Evolutionary conservation across 441 rosid genomes (phyloP).

Genomic region (Geranium incanum): DNA sequence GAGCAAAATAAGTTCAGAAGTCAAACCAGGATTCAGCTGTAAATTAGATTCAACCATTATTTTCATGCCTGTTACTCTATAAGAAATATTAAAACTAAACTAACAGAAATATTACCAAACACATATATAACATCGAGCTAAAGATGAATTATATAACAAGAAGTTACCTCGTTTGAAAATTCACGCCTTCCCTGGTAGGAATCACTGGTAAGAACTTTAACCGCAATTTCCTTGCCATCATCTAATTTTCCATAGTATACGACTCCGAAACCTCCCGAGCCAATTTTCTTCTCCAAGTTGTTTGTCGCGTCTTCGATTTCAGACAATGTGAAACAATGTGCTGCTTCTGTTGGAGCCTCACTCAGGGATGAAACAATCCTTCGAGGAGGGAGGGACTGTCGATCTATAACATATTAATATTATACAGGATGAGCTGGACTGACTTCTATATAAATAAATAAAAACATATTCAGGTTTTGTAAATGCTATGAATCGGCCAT

Average conservation of each 20-base stretch:
- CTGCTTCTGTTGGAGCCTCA: slow-evolving; percentile 63
- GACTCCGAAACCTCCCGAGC: slow-evolving; percentile 94
- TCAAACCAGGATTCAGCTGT: too few relatives aligned
- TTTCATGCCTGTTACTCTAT: too few relatives aligned
- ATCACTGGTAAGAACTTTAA: slow-evolving; percentile 65
- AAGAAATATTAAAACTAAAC: too few relatives aligned
- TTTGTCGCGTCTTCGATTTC: slow-evolving; percentile 82
- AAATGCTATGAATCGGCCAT: slow-evolving; percentile 5
- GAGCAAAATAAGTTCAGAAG: too few relatives aligned
- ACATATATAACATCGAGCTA: not conserved
- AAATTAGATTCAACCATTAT: too few relatives aligned
- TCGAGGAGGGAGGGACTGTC: slow-evolving; percentile 41
- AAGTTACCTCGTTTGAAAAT: slow-evolving; percentile 78
- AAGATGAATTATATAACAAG: not conserved
- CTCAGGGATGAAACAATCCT: slow-evolving; percentile 43
- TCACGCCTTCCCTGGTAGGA: slow-evolving; percentile 92
- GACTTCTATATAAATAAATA: not conserved
- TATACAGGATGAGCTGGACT: not conserved
- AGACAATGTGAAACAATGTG: slow-evolving; percentile 62
- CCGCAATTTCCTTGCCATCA: slow-evolving; percentile 93
- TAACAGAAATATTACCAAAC: not conserved
- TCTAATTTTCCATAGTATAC: slow-evolving; percentile 74
- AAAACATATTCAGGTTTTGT: not conserved
- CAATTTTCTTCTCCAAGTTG: slow-evolving; percentile 75
- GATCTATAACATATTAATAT: slow-evolving; percentile 4